These are phyloP conservation scores for Erysimum cheiri DNA, from an alignment of 441 rosid genomes.

Conservation along the genomic window DNA sequence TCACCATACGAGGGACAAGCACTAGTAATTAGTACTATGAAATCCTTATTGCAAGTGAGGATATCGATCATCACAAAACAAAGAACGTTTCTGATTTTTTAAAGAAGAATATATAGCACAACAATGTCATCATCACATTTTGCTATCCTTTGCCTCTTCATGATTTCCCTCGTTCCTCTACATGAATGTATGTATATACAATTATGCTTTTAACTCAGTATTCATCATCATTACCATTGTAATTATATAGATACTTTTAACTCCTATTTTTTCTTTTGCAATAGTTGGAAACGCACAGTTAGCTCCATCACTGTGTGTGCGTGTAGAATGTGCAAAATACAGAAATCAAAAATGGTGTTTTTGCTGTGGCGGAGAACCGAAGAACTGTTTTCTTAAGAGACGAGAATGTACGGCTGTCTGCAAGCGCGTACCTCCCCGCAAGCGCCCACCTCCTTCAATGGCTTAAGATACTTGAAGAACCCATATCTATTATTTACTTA, in stretches of 20 bases:
- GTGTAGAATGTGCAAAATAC: no score
- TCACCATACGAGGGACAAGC: neutral
- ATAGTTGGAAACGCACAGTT: constrained; percentile 3
- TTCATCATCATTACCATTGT: neutral
- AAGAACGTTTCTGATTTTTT: neutral
- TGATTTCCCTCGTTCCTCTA: neutral
- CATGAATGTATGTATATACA: constrained; percentile 11
- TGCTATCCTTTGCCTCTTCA: constrained; percentile 16
- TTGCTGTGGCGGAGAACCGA: neutral
- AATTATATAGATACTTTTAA: neutral
- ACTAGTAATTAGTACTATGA: neutral
- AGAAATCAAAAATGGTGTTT: neutral
- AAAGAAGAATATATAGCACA: neutral
- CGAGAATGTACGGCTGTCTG: neutral
- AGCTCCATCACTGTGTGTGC: neutral
- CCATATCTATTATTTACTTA: neutral
- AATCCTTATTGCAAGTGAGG: neutral
- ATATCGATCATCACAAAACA: neutral
- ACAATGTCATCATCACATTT: constrained; percentile 16
- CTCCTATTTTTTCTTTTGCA: neutral
- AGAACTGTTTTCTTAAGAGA: neutral
- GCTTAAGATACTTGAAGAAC: neutral
- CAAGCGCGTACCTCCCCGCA: neutral
- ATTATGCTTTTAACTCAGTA: neutral
- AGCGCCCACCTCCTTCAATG: neutral